Base-by-base conservation (phyloP, 768 basidiomycete species). In the Phylloporus sp. region DNA sequence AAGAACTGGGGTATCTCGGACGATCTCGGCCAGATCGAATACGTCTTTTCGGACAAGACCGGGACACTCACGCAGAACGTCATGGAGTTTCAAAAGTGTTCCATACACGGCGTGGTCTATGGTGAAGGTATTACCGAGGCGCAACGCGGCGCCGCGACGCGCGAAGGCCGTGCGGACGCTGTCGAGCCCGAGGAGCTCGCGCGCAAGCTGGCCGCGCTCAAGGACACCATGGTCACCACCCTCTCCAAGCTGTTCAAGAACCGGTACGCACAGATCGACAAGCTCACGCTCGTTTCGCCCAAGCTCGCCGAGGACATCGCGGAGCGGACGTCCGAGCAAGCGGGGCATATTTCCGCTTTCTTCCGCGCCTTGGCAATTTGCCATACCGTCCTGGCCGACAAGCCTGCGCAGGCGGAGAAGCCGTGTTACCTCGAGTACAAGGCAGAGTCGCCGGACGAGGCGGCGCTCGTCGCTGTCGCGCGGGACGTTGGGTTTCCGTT, bases 1-100 rank as follows among this genome's bases (percentile, higher is more conserved):
- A 97, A 97, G 66, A 94, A 90, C 6, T 97, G 95, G 94, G 95
- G 94, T 63, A 94, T 98, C 58, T 96, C 92, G 4, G 95, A 98
- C 63, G 95, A 98, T 69, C 81, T 99, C 2, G 95, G 95, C 21
- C 95, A 98, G 71, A 97, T 98, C 66, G 94, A 97, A 71, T 99
- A 95, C 65, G 75, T 86, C 61, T 86, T 86, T 62, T 92, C 87
- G 9, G 91, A 94, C 76, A 95, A 95, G 74, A 95, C 93, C 0
- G 92, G 91, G 20, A 99, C 95, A 7, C 82, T 99, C 39, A 99
- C 95, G 0, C 94, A 96, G 68, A 99, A 98, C 70, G 73, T 95
- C 59, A 98, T 97, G 95, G 93, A 95, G 71, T 97, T 96, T 71
- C 91, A 96, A 65, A 93, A 89, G 63, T 96, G 92, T 58, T 94